Evolutionary conservation across 805 yeast genomes (phyloP).

Genomic region (Yamadazyma kitorensis): DNA sequence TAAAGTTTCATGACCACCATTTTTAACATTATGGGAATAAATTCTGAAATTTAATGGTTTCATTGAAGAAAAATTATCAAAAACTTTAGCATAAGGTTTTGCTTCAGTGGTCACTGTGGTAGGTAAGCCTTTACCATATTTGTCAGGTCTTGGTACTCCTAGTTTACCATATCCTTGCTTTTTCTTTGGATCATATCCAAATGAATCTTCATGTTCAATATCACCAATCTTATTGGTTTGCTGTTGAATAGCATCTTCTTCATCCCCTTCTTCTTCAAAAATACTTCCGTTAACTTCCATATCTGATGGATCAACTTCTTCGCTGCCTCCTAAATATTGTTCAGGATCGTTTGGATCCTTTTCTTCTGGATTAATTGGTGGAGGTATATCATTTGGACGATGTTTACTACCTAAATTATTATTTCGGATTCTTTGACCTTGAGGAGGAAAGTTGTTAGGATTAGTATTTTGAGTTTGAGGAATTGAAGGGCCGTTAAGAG

Average conservation of each 20-base stretch:
- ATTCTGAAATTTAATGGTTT: slow-evolving; percentile 24
- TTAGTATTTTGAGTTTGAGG: not conserved
- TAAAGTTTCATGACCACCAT: slow-evolving; percentile 22
- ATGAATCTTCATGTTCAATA: slow-evolving; percentile 12
- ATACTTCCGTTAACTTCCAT: slow-evolving; percentile 13
- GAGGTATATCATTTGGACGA: slow-evolving; percentile 4
- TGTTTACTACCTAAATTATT: slow-evolving; percentile 1
- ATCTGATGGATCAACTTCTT: slow-evolving; percentile 17
- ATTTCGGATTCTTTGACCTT: not conserved
- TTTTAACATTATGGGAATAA: slow-evolving; percentile 36
- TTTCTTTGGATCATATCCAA: slow-evolving; percentile 8
- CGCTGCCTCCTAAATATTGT: slow-evolving; percentile 22
- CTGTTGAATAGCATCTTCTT: slow-evolving; percentile 11
- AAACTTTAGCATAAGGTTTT: slow-evolving; percentile 12
- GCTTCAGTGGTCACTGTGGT: slow-evolving; percentile 8
- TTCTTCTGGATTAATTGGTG: slow-evolving; percentile 3
- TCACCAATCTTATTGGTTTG: slow-evolving; percentile 11
- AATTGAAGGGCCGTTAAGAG: not conserved
- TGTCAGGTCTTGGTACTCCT: slow-evolving; percentile 10
- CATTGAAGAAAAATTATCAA: slow-evolving; percentile 11
- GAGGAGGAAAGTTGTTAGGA: too few relatives aligned
- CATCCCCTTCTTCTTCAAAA: slow-evolving; percentile 14
- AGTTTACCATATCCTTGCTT: slow-evolving; percentile 9
- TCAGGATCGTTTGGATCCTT: slow-evolving; percentile 19
- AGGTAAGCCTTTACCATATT: slow-evolving; percentile 5